Base-by-base conservation (phyloP, 225 moss, liverwort and hornwort genomes). In the Antitrichia curtipendula region DNA sequence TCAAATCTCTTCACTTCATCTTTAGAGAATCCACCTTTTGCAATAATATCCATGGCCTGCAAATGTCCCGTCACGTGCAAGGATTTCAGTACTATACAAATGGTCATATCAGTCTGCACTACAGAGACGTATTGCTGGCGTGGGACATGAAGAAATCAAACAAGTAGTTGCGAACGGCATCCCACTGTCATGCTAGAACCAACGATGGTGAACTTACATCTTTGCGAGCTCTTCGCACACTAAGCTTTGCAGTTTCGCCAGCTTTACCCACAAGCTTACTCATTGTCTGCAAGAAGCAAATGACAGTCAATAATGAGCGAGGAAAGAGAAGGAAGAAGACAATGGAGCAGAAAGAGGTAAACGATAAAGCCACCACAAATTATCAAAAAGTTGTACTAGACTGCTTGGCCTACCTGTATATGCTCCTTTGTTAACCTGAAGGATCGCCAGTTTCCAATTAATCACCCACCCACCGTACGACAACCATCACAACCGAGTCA, bases 401-500 rank as follows among this genome's bases (percentile, higher is more conserved):
- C 52, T 36, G 38, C 63, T 60, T 38, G 78, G 72, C 41, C 38
- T 89, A 96, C 97, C 95, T 97, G 97, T 56, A 95, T 93, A 59
- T 95, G 96, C 90, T 98, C 98, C 94, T 95, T 98, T 2, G 98
- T 97, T 52, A 96, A 95, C 91, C 98, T 98, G 93, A 82, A 82
- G 71, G 73, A 88, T 76, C 65, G 69, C 87, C 80, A 86, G 78
- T 81, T 90, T 85, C 86, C 89, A 92, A 84, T 41, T 63, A 65
- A 90, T 40, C 79, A 86, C 78, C 90, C 91, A 81, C 88, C 88
- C 91, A 87, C 78, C 85, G 91, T 80, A 90, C 86, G 90, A 93
- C 90, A 92, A 90, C 91, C 92, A 93, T 93, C 90, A 94, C 90
- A 93, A 94, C 88, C 87, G 83, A 91, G 93, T 93, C 94, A 94